These are phyloP conservation scores for Rhododendron griersonianum DNA, from an alignment of 148 eudicot species.

Conservation along the genomic window DNA sequence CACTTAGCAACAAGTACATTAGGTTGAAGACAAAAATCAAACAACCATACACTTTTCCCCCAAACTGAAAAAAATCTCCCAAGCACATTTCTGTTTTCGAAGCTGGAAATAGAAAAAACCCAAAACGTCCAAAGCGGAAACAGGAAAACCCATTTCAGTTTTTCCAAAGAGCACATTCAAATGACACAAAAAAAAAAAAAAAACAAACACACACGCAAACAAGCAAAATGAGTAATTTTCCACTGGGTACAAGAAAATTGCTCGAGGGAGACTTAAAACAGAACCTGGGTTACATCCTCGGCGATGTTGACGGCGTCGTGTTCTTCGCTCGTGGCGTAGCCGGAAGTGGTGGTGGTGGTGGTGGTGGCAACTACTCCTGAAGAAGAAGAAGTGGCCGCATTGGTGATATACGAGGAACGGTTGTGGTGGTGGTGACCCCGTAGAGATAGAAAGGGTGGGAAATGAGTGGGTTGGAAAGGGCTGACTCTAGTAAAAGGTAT, in stretches of 20 bases:
- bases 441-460: not conserved
- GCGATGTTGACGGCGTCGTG: slow-evolving; percentile 57
- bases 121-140: no score
- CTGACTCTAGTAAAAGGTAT: not conserved
- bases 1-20: no score
- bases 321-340: not conserved
- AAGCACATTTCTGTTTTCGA: no score
- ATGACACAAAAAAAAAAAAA: not conserved
- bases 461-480: not conserved
- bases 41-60: no score
- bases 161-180: not conserved
- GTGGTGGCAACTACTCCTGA: not conserved
- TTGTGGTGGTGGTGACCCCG: not conserved
- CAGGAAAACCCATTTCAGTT: no score
- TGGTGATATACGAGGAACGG: not conserved
- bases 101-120: no score
- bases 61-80: no score
- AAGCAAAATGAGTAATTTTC: not conserved
- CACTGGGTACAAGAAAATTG: not conserved
- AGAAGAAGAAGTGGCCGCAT: not conserved
- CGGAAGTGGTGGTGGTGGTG: not conserved
- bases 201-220: no score
- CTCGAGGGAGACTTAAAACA: not conserved
- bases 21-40: no score
- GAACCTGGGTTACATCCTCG: slow-evolving; percentile 63